These are phyloP conservation scores for Neurospora sp. DNA, from an alignment of 495 filamentous ascomycete species.

Conservation along the genomic window DNA sequence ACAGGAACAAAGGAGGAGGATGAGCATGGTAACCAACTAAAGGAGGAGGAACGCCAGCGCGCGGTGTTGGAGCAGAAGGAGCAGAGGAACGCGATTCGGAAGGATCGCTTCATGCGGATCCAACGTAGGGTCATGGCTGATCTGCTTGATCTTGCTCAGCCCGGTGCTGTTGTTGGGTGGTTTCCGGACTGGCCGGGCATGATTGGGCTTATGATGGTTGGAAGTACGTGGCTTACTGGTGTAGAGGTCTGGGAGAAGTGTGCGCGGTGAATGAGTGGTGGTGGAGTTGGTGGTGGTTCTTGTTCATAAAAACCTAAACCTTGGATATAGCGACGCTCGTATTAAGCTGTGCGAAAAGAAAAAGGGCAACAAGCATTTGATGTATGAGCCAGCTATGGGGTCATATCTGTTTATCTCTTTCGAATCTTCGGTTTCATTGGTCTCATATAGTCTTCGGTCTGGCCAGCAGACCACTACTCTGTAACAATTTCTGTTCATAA, in stretches of 20 bases:
- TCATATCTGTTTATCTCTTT: background rate
- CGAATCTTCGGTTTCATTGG: background rate
- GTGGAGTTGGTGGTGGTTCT: background rate
- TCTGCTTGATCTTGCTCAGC: slow-evolving; percentile 46
- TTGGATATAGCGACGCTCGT: background rate
- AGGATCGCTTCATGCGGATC: slow-evolving; percentile 5
- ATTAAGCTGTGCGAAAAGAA: background rate
- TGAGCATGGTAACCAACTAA: background rate
- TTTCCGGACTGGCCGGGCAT: slow-evolving; percentile 31
- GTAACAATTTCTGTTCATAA: background rate
- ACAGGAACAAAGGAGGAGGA: background rate
- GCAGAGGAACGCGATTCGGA: slow-evolving; percentile 3
- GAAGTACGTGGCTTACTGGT: slow-evolving; percentile 47
- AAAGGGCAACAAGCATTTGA: background rate
- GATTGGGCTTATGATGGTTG: slow-evolving; percentile 43
- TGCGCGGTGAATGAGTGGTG: slow-evolving; percentile 13
- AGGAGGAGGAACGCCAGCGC: background rate
- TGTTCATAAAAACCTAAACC: background rate
- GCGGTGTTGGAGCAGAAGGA: background rate
- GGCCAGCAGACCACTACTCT: background rate
- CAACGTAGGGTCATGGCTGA: slow-evolving; percentile 38
- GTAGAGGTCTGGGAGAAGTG: slow-evolving; percentile 50
- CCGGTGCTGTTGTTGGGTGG: slow-evolving; percentile 47
- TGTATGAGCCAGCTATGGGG: background rate
- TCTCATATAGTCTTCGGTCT: background rate